phyloP scores from a whole-genome alignment of 371 early-diverging fungal species.

The Batkoa obscura region DNA sequence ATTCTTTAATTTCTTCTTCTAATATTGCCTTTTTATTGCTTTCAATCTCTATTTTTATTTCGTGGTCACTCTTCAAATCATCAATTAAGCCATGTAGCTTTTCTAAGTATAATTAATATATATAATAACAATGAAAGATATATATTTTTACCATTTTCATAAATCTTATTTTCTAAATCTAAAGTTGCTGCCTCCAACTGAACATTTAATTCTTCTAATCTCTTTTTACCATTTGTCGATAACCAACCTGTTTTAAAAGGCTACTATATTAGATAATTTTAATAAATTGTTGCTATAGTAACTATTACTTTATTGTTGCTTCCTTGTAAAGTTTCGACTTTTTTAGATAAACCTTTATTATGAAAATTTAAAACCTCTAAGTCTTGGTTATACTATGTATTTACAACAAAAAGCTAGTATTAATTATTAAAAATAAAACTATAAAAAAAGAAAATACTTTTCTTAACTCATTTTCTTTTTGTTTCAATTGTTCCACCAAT shows the following conservation, averaged over 20 bases:
- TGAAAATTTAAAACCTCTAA: constrained; percentile 4
- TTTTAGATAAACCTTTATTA: constrained; percentile 3
- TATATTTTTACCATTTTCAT: background rate
- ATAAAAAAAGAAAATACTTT: background rate
- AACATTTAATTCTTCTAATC: background rate
- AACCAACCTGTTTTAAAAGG: background rate
- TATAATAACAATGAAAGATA: background rate
- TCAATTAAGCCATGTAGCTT: too few species aligned
- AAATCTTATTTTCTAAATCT: constrained; percentile 4
- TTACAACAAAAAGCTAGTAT: background rate
- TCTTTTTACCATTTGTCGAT: background rate
- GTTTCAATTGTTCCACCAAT: background rate
- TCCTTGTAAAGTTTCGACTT: background rate
- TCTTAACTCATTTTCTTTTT: background rate
- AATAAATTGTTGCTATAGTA: background rate
- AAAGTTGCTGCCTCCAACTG: background rate
- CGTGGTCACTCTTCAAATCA: too few species aligned
- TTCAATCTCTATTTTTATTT: too few species aligned
- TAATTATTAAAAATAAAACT: background rate
- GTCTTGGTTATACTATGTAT: background rate
- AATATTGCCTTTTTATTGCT: too few species aligned
- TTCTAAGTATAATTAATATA: too few species aligned
- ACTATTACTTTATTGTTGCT: background rate
- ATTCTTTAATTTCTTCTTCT: too few species aligned
- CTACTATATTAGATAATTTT: background rate